A percentile compares a stretch with the other conserved stretches of the same genome.
These are phyloP conservation scores for Clarkia xantiana DNA, from an alignment of 345 rosid genomes.

Conservation along the genomic window DNA sequence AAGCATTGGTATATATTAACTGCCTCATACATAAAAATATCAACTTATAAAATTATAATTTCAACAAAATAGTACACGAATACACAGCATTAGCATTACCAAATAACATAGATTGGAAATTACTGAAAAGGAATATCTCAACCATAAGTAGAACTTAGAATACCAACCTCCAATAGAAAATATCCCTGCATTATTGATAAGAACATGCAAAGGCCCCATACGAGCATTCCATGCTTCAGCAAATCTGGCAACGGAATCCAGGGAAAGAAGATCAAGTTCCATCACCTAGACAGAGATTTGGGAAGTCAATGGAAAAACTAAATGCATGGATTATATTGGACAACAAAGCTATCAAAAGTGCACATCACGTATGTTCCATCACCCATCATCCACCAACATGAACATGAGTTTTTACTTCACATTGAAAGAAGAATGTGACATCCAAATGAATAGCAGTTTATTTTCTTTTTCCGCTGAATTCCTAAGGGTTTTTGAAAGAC, in stretches of 20 bases:
- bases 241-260: slow-evolving; percentile 62
- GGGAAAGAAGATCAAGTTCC: slow-evolving; percentile 92
- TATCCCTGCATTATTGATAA: slow-evolving; percentile 87
- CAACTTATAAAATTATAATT: not conserved
- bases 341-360: too few species aligned
- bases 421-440: too few species aligned
- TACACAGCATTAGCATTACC: not conserved
- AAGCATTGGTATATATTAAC: too few species aligned
- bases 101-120: not conserved
- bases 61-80: not conserved
- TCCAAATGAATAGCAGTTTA: too few species aligned
- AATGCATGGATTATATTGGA: too few species aligned
- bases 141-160: not conserved
- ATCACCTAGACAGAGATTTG: slow-evolving; percentile 35
- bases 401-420: too few species aligned
- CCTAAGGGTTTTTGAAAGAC: too few species aligned
- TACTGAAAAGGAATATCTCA: not conserved
- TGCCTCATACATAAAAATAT: too few species aligned
- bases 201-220: slow-evolving; percentile 56
- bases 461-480: too few species aligned
- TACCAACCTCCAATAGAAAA: slow-evolving; percentile 84
- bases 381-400: too few species aligned
- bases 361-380: too few species aligned
- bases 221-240: slow-evolving; percentile 61
- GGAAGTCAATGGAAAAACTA: not conserved